Conservation (phyloP, 352 stramenopile species). For the Pythium chondricola region DNA sequence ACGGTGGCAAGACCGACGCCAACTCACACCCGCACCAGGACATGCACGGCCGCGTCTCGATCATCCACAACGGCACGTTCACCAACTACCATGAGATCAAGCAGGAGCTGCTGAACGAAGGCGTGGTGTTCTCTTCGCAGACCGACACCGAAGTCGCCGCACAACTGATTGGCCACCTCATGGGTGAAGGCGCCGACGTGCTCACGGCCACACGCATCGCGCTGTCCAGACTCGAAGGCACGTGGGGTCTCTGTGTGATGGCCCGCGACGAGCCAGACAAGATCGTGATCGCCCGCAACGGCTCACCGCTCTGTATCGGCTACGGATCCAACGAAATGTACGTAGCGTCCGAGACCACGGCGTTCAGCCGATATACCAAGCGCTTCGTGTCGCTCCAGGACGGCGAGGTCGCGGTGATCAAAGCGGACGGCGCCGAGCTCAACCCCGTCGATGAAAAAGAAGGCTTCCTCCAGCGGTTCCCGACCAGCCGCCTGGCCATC, state of each 20-base stretch:
- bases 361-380: conserved; percentile 94
- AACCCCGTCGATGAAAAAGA: conserved; percentile 82
- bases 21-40: conserved; percentile 98
- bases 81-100: conserved; percentile 95
- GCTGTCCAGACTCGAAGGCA: conserved; percentile 90
- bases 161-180: conserved; percentile 93
- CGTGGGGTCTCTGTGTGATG: conserved; percentile 95
- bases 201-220: conserved; percentile 89
- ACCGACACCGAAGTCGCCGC: conserved; percentile 99
- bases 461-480: conserved; percentile 76
- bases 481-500: conserved; percentile 84
- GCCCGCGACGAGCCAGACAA: conserved; percentile 90
- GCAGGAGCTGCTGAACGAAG: conserved; percentile 76
- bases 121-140: conserved; percentile 92
- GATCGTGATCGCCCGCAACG: conserved; percentile 96
- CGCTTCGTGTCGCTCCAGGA: conserved; percentile 97
- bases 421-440: conserved; percentile 89
- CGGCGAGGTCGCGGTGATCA: conserved; percentile 93
- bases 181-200: conserved; percentile 77
- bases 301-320: conserved; percentile 90
- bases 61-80: conserved; percentile 99
- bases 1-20: conserved; percentile 96
- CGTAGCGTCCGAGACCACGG: conserved; percentile 94
- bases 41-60: conserved; percentile 87
- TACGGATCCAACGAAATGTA: conserved; percentile 93